Base-by-base conservation (phyloP, 2,329 filamentous ascomycete genomes). In the Ceratocystis eucalypticola region DNA sequence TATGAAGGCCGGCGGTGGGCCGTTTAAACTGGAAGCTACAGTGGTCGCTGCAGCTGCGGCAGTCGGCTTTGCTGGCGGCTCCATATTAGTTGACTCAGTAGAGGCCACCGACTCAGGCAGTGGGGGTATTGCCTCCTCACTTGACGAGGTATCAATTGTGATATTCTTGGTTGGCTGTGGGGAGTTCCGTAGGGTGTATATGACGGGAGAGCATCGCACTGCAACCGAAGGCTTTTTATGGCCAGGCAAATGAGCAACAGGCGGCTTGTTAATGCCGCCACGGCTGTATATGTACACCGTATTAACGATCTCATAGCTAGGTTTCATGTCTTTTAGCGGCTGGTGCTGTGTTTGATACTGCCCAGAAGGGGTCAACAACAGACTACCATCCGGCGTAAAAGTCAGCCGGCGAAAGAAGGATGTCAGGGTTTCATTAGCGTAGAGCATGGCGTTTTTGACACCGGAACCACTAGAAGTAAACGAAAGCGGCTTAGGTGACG, bases 221-320 rank as follows among this genome's bases (percentile, higher is more conserved):
- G 92, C 94, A 10, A 99, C 90, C 0, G 94, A 97, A 0, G 94
- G 94, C 75, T 99, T 99, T 80, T 96, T 99, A 76, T 97, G 93
- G 1, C 94, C 94, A 0, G 94, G 94, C 5, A 99, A 81, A 76
- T 97, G 94, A 5, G 93, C 91, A 67, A 97, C 88, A 1, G 94
- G 94, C 1, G 94, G 91, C 74, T 95, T 96, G 77, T 96, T 97
- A 73, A 99, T 91, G 28, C 94, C 94, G 37, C 92, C 94, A 71
- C 94, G 83, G 0, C 93, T 96, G 75, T 99, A 99, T 65, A 99
- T 94, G 76, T 99, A 99, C 25, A 99, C 95, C 0, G 94, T 99
- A 73, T 99, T 99, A 71, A 89, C 91, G 64, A 96, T 83, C 70
- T 99, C 93, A 71, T 94, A 93, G 0, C 82, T 82, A 0, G 85